Percentiles rank a stretch among this genome's conserved stretches.
Conservation (phyloP, 495 filamentous ascomycete genomes). For the Filosporella fistucella region DNA sequence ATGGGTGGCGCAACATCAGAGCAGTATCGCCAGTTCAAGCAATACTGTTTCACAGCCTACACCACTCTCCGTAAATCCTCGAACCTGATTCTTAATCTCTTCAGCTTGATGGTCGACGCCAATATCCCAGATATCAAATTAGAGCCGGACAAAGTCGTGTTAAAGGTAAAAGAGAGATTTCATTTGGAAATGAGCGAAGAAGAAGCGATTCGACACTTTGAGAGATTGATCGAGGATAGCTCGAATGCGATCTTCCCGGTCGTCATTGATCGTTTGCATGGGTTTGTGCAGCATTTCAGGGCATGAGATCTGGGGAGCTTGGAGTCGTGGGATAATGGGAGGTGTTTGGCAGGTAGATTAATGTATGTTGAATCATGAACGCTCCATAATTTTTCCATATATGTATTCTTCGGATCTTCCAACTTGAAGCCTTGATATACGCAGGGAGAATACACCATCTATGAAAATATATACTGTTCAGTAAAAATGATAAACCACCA, state of each 20-base stretch:
- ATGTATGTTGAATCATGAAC: too few relatives aligned
- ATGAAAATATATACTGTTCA: too few relatives aligned
- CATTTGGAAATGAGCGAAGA: slow-evolving; percentile 90
- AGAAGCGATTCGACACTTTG: slow-evolving; percentile 84
- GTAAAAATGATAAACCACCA: too few relatives aligned
- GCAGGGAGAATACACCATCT: too few relatives aligned
- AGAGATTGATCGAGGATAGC: slow-evolving; percentile 82
- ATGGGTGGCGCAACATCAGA: slow-evolving; percentile 83
- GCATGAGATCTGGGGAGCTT: slow-evolving; percentile 30
- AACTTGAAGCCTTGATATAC: too few relatives aligned
- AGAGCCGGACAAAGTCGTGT: slow-evolving; percentile 86
- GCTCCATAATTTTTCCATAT: too few relatives aligned
- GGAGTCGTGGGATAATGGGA: background rate
- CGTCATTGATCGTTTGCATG: slow-evolving; percentile 92
- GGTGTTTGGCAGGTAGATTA: too few relatives aligned
- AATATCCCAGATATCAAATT: slow-evolving; percentile 93
- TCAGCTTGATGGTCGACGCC: slow-evolving; percentile 94
- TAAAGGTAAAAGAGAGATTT: slow-evolving; percentile 93
- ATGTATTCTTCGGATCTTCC: too few relatives aligned
- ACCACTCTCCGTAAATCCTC: slow-evolving; percentile 83
- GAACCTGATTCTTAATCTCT: slow-evolving; percentile 92
- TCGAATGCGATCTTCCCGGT: slow-evolving; percentile 84
- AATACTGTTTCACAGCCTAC: slow-evolving; percentile 94
- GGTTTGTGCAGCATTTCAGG: slow-evolving; percentile 85
- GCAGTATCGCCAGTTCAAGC: slow-evolving; percentile 82